A percentile compares a stretch with the other conserved stretches of the same genome.
Evolutionary conservation across 1,139 yeast species (phyloP).

Genomic region (Debaryomyces udenii): DNA sequence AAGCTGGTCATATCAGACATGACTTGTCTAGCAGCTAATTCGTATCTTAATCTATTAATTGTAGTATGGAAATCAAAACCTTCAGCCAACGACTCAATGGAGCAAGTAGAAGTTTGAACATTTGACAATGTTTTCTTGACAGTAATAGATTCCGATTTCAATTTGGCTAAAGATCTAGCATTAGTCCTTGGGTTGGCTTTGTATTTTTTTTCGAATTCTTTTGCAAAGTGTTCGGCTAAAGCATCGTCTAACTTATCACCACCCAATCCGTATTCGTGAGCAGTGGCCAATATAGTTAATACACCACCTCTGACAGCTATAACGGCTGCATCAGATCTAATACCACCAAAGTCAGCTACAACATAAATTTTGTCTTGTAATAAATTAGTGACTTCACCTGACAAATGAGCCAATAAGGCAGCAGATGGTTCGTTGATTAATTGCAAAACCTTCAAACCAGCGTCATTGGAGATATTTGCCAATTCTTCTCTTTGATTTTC

Average conservation of each 20-base stretch:
- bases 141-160: conserved; percentile 78
- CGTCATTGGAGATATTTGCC: conserved; percentile 61
- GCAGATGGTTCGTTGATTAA: conserved; percentile 92
- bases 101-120: conserved; percentile 85
- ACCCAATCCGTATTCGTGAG: conserved; percentile 82
- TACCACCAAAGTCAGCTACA: conserved; percentile 96
- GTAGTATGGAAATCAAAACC: conserved; percentile 93
- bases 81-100: conserved; percentile 92
- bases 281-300: conserved; percentile 84
- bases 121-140: conserved; percentile 93
- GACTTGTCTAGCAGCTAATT: conserved; percentile 80
- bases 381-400: conserved; percentile 56
- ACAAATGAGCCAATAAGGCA: conserved; percentile 79
- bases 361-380: conserved; percentile 78
- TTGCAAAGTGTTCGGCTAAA: conserved; percentile 80
- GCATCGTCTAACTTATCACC: conserved; percentile 85
- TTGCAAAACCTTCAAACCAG: conserved; percentile 83
- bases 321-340: conserved; percentile 95
- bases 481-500: conserved; percentile 72
- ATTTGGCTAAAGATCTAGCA: conserved; percentile 86
- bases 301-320: conserved; percentile 93
- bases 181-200: conserved; percentile 79
- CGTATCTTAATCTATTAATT: conserved; percentile 92
- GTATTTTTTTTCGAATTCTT: conserved; percentile 90
- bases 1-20: conserved; percentile 76